Conservation (phyloP, 306 rosid genomes). For the Lotus japonicus region DNA sequence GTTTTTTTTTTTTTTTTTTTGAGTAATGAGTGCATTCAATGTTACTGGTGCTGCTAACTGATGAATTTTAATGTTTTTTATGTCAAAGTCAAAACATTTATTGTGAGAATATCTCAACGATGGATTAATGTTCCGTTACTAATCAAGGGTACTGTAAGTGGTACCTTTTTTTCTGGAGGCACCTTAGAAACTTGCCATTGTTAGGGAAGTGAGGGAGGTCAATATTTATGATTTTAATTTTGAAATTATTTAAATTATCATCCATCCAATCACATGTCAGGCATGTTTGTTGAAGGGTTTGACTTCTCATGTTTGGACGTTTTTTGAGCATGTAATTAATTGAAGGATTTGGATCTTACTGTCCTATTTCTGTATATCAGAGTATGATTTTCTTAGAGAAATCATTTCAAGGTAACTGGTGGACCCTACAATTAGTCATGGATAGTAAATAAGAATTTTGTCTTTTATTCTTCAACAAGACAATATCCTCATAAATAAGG, state of each 20-base stretch:
- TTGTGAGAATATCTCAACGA: too few relatives aligned
- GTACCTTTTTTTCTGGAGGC: too few relatives aligned
- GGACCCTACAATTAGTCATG: background rate
- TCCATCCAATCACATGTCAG: background rate
- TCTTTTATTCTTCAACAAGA: background rate
- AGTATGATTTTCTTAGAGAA: background rate
- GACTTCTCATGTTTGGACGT: background rate
- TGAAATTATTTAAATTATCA: background rate
- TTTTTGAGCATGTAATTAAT: background rate
- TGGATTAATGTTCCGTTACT: too few relatives aligned
- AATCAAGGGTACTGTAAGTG: too few relatives aligned
- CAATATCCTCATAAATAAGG: background rate
- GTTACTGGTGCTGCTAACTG: too few relatives aligned
- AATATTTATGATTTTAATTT: background rate
- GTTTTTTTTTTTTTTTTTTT: too few relatives aligned
- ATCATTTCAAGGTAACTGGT: background rate
- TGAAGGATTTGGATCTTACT: background rate
- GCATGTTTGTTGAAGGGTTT: background rate
- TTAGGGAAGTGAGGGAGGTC: background rate
- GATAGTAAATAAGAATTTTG: background rate
- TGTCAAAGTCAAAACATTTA: too few relatives aligned
- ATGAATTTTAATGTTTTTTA: too few relatives aligned
- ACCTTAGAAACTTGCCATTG: too few relatives aligned
- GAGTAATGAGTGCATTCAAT: too few relatives aligned
- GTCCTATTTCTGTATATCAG: background rate